Percentiles rank a stretch among this genome's conserved stretches.
Conservation (phyloP, 2,329 filamentous ascomycete genomes). For the Thielaviopsis musarum region DNA sequence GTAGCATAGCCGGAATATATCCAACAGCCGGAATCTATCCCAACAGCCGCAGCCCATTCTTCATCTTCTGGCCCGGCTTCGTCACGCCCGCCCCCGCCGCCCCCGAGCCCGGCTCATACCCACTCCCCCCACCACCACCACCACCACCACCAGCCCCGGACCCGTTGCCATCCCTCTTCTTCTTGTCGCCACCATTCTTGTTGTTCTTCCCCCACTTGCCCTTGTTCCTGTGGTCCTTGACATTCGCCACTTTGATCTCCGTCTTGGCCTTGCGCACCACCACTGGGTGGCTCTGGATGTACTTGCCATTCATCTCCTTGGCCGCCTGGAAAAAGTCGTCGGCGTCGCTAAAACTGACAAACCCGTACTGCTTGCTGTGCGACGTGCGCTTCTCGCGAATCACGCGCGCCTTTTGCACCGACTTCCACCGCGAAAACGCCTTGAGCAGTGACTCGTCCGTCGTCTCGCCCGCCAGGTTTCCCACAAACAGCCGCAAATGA, state of each 20-base stretch:
- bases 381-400: slow-evolving; percentile 90
- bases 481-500: slow-evolving; percentile 88
- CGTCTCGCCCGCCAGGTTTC: slow-evolving; percentile 91
- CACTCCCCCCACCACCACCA: slow-evolving; percentile 16
- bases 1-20: neutral
- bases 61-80: slow-evolving; percentile 50
- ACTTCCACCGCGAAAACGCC: slow-evolving; percentile 76
- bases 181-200: slow-evolving; percentile 22
- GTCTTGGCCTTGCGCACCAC: slow-evolving; percentile 76
- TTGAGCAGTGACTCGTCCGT: slow-evolving; percentile 92
- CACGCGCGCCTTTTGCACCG: slow-evolving; percentile 82
- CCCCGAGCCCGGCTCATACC: slow-evolving; percentile 34
- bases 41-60: slow-evolving; percentile 44
- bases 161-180: slow-evolving; percentile 20
- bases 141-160: slow-evolving; percentile 15
- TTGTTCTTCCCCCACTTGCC: slow-evolving; percentile 20
- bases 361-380: slow-evolving; percentile 92
- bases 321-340: slow-evolving; percentile 95
- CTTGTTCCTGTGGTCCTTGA: slow-evolving; percentile 36
- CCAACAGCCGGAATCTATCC: slow-evolving; percentile 24
- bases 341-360: slow-evolving; percentile 86
- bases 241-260: slow-evolving; percentile 66
- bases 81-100: slow-evolving; percentile 34
- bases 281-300: slow-evolving; percentile 93
- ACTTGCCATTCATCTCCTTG: slow-evolving; percentile 97